Evolutionary conservation across 2,329 filamentous ascomycete species (phyloP).

Genomic region (Colletotrichum lini): DNA sequence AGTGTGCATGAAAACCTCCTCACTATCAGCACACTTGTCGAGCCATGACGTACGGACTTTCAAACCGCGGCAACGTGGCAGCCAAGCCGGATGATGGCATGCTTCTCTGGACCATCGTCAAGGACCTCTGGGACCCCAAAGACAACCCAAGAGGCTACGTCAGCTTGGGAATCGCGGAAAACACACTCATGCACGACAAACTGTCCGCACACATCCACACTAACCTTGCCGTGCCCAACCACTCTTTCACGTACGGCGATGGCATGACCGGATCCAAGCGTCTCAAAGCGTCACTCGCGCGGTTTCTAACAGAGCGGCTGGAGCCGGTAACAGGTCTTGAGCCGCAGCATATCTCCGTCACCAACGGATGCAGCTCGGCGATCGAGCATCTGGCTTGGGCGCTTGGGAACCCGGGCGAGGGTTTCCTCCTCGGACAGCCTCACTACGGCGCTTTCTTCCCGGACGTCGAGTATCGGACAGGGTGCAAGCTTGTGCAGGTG

Average conservation of each 20-base stretch:
- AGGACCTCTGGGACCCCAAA: conserved; percentile 58
- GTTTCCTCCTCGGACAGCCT: conserved; percentile 58
- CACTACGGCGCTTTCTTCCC: conserved; percentile 64
- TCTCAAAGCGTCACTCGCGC: conserved; percentile 50
- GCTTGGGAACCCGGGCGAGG: conserved; percentile 56
- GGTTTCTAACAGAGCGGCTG: conserved; percentile 55
- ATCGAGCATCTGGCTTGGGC: conserved; percentile 59
- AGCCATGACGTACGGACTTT: conserved; percentile 42
- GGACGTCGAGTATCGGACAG: conserved; percentile 60
- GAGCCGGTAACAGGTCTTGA: conserved; percentile 48
- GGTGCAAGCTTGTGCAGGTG: conserved; percentile 46
- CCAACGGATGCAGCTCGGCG: conserved; percentile 58
- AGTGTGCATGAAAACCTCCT: too few relatives aligned
- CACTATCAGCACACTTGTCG: neutral
- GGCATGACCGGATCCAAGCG: conserved; percentile 55
- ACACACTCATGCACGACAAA: conserved; percentile 64
- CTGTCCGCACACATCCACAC: conserved; percentile 59
- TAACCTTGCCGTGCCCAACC: conserved; percentile 47
- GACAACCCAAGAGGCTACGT: conserved; percentile 61
- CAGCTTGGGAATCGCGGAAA: conserved; percentile 67
- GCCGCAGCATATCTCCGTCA: conserved; percentile 53
- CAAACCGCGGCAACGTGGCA: conserved; percentile 49
- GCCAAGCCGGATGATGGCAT: conserved; percentile 47
- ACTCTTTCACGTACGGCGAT: conserved; percentile 59
- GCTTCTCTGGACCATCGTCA: conserved; percentile 60